Conservation (phyloP, 2,329 filamentous ascomycete species). For the Colletotrichum incanum region DNA sequence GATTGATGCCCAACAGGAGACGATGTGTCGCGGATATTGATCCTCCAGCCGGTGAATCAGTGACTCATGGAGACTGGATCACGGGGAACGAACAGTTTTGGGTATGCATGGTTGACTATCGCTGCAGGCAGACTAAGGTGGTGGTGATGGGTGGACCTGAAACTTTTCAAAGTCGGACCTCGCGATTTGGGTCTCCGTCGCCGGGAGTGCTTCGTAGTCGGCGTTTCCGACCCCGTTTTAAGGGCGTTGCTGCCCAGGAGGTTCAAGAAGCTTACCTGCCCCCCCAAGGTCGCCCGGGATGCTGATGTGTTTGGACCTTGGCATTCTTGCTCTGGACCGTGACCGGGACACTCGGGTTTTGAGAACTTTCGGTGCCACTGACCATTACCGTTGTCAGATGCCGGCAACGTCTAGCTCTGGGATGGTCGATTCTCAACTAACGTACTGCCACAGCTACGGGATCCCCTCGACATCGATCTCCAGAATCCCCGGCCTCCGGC, state of each 20-base stretch:
- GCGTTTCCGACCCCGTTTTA: not conserved
- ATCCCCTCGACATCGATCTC: too few species aligned
- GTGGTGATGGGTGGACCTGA: not conserved
- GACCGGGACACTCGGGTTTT: not conserved
- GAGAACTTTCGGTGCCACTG: not conserved
- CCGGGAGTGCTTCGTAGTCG: constrained; percentile 21
- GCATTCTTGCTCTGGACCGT: not conserved
- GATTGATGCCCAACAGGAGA: constrained; percentile 12
- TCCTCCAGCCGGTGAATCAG: not conserved
- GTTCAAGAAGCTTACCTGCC: not conserved
- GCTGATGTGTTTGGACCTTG: not conserved
- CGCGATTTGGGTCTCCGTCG: constrained; percentile 29
- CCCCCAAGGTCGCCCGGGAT: not conserved
- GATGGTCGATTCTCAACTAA: too few species aligned
- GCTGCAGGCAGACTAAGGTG: not conserved
- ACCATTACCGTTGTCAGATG: too few species aligned
- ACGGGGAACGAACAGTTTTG: not conserved
- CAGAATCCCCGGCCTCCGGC: too few species aligned
- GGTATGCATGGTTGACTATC: not conserved
- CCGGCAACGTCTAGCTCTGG: too few species aligned
- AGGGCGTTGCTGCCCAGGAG: not conserved
- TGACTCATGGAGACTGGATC: not conserved
- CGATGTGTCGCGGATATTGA: not conserved
- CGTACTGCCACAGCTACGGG: too few species aligned
- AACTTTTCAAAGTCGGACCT: constrained; percentile 26